Conservation (phyloP, 495 filamentous ascomycete genomes). For the Talaromyces nanjingensis region DNA sequence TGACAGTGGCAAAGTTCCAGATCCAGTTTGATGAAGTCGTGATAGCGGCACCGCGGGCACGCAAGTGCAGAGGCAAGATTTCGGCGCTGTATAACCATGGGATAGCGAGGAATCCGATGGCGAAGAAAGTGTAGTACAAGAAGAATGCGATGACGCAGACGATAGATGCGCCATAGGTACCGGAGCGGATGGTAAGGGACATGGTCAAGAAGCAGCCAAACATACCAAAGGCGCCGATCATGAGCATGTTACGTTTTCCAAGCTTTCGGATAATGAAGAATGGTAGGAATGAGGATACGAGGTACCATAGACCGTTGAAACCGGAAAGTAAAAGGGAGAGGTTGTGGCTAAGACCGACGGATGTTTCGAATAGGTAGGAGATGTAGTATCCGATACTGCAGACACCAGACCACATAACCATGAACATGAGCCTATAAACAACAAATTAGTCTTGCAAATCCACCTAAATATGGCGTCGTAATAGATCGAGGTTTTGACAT, state of each 20-base stretch:
- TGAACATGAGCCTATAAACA: constrained; percentile 10
- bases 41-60: constrained; percentile 42
- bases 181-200: constrained; percentile 9
- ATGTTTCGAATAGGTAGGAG: constrained; percentile 5
- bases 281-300: too few species aligned
- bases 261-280: too few species aligned
- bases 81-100: constrained; percentile 50
- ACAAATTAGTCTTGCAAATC: too few species aligned
- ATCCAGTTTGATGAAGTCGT: constrained; percentile 20
- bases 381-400: constrained; percentile 10
- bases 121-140: constrained; percentile 28
- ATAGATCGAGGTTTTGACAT: too few species aligned
- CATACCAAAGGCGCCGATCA: constrained; percentile 8
- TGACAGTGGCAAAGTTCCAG: too few species aligned
- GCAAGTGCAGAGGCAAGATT: constrained; percentile 41
- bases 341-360: constrained; percentile 5
- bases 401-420: constrained; percentile 9
- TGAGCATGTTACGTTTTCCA: too few species aligned
- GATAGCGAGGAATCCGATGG: constrained; percentile 47
- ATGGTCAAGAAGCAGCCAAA: constrained; percentile 8
- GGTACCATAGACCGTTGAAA: too few species aligned
- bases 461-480: too few species aligned
- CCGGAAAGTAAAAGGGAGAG: neutral
- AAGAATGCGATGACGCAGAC: constrained; percentile 14
- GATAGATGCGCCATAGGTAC: constrained; percentile 5